Evolutionary conservation across 2,329 filamentous ascomycete genomes (phyloP), one percentile per base, ranked within the genome.

Genomic region (Pseudogymnoascus sp.): DNA sequence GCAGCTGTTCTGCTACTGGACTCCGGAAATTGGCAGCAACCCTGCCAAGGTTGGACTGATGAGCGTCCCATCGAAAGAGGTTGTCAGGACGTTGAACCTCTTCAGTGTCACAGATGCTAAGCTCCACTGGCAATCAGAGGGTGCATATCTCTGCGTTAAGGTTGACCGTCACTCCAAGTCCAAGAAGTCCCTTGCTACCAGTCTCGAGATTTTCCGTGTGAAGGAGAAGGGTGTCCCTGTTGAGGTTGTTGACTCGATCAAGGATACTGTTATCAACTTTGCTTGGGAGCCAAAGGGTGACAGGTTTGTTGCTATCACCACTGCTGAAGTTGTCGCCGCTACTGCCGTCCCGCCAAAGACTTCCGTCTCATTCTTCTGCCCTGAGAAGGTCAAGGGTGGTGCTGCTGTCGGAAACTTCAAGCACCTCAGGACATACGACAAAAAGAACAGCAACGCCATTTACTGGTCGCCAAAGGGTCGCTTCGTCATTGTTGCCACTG

Each of bases 391-490:
- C 71, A 99, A 97, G 84, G 90, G 83, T 62, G 77, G 83, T 29
- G 74, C 84, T 60, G 81, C 83, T 24, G 81, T 90, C 35, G 94
- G 94, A 66, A 97, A 96, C 81, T 99, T 97, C 84, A 95, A 93
- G 81, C 90, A 95, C 73, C 87, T 97, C 68, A 87, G 92, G 66
- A 97, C 92, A 7, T 81, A 96, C 61, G 94, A 99, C 71, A 97
- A 97, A 86, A 97, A 97, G 86, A 97, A 95, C 78, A 96, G 89
- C 84, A 99, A 99, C 73, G 92, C 90, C 67, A 99, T 99, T 72
- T 97, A 97, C 85, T 99, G 94, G 94, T 96, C 92, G 17, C 94
- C 94, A 24, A 90, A 88, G 75, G 94, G 94, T 60, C 88, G 94
- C 58, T 99, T 99, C 71, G 93, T 97, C 37, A 87, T 97, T 54